Evolutionary conservation across 2,329 filamentous ascomycete genomes (phyloP), one percentile per base, ranked within the genome.

Genomic region (Calonectria montana): DNA sequence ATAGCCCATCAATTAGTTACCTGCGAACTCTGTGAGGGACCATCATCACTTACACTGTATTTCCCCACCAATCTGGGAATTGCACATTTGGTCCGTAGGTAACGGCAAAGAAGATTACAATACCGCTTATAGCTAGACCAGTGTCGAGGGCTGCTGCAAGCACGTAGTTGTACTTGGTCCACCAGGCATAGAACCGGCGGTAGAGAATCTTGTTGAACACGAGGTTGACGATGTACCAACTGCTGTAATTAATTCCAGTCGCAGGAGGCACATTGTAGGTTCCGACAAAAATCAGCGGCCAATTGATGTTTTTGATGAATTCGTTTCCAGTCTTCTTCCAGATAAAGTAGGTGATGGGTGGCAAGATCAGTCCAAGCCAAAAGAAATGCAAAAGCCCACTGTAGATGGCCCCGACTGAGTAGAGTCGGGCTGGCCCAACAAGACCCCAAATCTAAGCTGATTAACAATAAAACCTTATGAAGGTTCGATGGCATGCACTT

Each of bases 61-160:
- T 70, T n/a, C 67, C 67, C 67, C 67, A 70, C 67, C 67, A 70
- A 18, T 66, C 62, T 27, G 67, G 67, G 27, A 70, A 70, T 23
- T 70, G 61, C 9, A 66, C 67, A 7, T 61, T 61, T 35, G 67
- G 67, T n/a, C 67, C 67, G 37, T 70, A 70, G 1, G 67, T 70
- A 12, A 70, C 61, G 13, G 48, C 61, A n/a, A 70, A 70, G 25
- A 70, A 70, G 21, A 70, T 70, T 7, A 70, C 16, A 13, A 70
- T 59, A 2, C 67, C 62, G 9, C 61, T 66, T 25, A 70, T 66
- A 31, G 67, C 67, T 2, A 70, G 62, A 15, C 67, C 67, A 8
- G 48, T 66, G n/a, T 70, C 67, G 29, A 70, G 67, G 21, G 67
- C 61, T 3, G 67, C 67, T 7, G 67, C 61, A 27, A 70, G 62